These are phyloP conservation scores for Centella asiatica DNA, from an alignment of 129 eudicot genomes.

Conservation along the genomic window DNA sequence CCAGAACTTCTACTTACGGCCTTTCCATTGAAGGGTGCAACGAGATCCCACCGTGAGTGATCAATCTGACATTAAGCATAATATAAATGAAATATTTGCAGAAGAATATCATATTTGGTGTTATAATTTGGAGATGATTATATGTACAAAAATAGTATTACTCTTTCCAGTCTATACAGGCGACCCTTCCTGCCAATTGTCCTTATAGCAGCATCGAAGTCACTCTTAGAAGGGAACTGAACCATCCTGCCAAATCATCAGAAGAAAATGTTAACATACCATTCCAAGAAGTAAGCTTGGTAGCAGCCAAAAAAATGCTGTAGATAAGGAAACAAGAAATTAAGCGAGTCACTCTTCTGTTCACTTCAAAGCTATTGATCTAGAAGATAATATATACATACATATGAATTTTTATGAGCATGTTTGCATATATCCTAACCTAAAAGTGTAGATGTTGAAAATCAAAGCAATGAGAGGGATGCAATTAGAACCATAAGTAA, in stretches of 20 bases:
- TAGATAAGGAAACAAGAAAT: neutral
- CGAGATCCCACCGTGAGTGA: conserved; percentile 45
- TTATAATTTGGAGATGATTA: neutral
- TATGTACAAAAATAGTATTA: conserved; percentile 15
- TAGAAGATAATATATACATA: neutral
- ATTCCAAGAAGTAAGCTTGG: neutral
- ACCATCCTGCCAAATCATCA: conserved; percentile 48
- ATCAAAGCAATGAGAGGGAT: neutral
- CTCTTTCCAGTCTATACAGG: conserved; percentile 44
- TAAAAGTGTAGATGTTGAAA: neutral
- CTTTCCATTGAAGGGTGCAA: conserved; percentile 54
- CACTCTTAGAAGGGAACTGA: conserved; percentile 47
- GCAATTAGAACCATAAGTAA: neutral
- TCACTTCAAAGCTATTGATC: neutral
- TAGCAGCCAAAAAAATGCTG: neutral
- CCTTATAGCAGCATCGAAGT: conserved; percentile 42
- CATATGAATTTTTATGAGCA: no score
- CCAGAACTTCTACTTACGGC: conserved; percentile 38
- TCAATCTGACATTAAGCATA: conserved; percentile 30
- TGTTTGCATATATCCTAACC: no score
- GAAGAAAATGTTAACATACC: neutral
- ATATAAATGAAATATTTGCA: neutral
- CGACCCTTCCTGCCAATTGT: conserved; percentile 34
- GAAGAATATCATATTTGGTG: neutral
- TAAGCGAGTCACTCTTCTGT: neutral